Evolutionary conservation across 2,329 filamentous ascomycete species (phyloP), one percentile per base, ranked within the genome.

Genomic region (Colletotrichum zoysiae): DNA sequence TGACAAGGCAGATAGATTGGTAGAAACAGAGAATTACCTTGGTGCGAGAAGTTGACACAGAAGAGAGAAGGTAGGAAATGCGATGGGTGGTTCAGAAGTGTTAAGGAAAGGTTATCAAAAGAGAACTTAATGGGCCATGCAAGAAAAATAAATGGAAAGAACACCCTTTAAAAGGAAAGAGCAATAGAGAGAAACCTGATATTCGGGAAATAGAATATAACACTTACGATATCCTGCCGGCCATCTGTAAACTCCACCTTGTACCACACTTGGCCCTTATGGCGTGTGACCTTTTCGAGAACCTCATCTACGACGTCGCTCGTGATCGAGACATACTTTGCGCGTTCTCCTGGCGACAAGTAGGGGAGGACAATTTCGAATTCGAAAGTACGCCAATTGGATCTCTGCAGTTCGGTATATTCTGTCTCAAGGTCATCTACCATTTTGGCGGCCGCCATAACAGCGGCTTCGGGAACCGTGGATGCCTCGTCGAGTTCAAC

Each of bases 211-310:
- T 4, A 14, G 18, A 8, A 40, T 30, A 4, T 5, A 61, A 30
- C 38, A 83, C 85, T 81, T 80, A 87, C 86, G 75, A 81, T 70
- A 65, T 85, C 81, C 73, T 82, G 75, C 61, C 81, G 80, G 33
- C 85, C 86, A 74, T 87, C 85, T 40, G 82, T 81, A 59, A 86
- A 87, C 70, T 86, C 84, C 14, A 84, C 78, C 5, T 75, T 77
- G 55, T 83, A 84, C 30, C 76, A 77, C 1, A 75, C 30, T 12
- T 80, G 74, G 11, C 73, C 70, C 18, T 77, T 76, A 1, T 75
- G 75, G 0, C 75, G 71, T 18, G 78, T 73, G 18, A 78, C 73
- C 64, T 82, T 75, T 6, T 78, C 77, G 1, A 80, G 56, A 5
- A 87, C 74, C 5, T 74, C 77, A 46, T 84, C 80, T 18, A 87